Conservation (phyloP, 352 stramenopile genomes). For the Globisporangium lucens region DNA sequence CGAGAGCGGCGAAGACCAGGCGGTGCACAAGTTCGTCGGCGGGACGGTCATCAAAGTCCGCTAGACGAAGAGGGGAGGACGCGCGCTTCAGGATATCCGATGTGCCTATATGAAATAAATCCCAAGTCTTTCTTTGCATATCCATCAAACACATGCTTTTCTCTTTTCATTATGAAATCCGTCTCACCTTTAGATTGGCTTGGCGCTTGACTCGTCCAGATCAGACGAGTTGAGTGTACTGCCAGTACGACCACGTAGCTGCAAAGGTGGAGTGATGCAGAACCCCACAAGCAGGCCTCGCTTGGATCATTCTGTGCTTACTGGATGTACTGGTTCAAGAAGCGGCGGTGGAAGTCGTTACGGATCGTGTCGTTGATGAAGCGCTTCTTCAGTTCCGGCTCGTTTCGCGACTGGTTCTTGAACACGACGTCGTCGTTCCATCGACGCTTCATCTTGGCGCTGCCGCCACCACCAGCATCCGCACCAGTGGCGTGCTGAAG, state of each 20-base stretch:
- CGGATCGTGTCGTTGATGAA: constrained; percentile 99
- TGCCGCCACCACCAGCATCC: constrained; percentile 25
- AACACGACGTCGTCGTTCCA: constrained; percentile 99
- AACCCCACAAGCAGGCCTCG: too few relatives aligned
- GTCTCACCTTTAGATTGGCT: not conserved
- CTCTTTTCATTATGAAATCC: not conserved
- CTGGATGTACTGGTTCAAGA: constrained; percentile 97
- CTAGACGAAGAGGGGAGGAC: constrained; percentile 19
- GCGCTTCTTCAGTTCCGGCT: constrained; percentile 94
- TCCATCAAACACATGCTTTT: constrained; percentile 8
- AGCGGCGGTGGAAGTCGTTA: constrained; percentile 99
- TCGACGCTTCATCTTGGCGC: constrained; percentile 89
- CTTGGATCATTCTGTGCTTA: constrained; percentile 22
- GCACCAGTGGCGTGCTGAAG: constrained; percentile 29
- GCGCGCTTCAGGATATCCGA: not conserved
- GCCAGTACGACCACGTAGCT: not conserved
- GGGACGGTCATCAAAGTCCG: constrained; percentile 67
- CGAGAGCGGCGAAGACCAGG: constrained; percentile 45
- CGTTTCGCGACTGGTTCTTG: constrained; percentile 96
- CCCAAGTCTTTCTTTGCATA: constrained; percentile 7
- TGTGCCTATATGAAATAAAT: not conserved
- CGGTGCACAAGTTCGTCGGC: constrained; percentile 66
- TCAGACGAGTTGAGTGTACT: not conserved
- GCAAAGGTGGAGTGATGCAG: too few relatives aligned
- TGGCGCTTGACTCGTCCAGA: not conserved